These are phyloP conservation scores for Apiospora marii DNA, from an alignment of 2,329 filamentous ascomycete genomes.

Conservation along the genomic window DNA sequence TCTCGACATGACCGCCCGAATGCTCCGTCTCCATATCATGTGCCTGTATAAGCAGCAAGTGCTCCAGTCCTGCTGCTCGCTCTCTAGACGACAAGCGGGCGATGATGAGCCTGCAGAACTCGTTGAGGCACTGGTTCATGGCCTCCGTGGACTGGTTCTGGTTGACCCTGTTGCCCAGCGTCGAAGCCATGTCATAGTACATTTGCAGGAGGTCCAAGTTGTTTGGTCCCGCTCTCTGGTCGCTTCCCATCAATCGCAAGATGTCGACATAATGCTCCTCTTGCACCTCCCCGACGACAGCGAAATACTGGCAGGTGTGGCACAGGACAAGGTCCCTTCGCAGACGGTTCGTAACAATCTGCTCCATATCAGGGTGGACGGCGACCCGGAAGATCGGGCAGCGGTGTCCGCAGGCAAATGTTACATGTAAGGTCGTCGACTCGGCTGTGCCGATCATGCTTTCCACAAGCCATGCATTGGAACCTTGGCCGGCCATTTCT, in stretches of 20 bases:
- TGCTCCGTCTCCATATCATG: no score
- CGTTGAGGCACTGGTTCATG: neutral
- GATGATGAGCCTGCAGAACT: neutral
- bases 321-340: neutral
- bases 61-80: neutral
- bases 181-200: neutral
- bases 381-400: neutral
- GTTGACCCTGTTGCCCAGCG: neutral
- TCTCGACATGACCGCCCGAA: neutral
- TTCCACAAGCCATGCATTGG: neutral
- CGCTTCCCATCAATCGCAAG: neutral
- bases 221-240: neutral
- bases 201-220: neutral
- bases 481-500: neutral
- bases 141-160: neutral
- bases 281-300: neutral
- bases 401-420: neutral
- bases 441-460: neutral
- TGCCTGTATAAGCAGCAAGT: neutral
- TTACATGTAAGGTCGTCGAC: neutral
- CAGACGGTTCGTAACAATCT: neutral
- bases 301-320: slow-evolving; percentile 8
- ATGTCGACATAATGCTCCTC: neutral
- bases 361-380: neutral
- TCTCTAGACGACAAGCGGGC: neutral